Conservation (phyloP, 2,329 filamentous ascomycete species). For the Penicillium sp. region DNA sequence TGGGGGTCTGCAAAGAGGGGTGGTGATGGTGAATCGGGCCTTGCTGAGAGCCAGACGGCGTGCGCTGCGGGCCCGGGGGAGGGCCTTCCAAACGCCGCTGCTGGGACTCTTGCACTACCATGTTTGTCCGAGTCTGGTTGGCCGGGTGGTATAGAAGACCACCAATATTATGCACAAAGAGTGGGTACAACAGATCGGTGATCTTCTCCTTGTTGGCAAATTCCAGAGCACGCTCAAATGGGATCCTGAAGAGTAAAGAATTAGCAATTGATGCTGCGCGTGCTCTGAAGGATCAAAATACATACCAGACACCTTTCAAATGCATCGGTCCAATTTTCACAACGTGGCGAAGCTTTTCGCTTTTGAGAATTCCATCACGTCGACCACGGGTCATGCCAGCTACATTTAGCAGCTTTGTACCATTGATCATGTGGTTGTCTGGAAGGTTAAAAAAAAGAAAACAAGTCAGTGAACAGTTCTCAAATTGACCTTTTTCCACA, state of each 20-base stretch:
- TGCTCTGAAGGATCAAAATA: slow-evolving; percentile 12
- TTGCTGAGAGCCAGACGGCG: slow-evolving; percentile 57
- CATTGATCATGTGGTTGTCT: slow-evolving; percentile 99
- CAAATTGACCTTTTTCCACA: background rate
- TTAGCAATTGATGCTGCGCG: background rate
- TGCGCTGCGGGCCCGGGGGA: slow-evolving; percentile 42
- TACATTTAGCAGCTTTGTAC: slow-evolving; percentile 91
- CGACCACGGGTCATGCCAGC: slow-evolving; percentile 95
- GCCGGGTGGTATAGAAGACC: slow-evolving; percentile 80
- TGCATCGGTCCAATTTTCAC: slow-evolving; percentile 99
- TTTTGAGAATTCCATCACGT: slow-evolving; percentile 92
- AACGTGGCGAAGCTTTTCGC: slow-evolving; percentile 90
- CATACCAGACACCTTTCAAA: slow-evolving; percentile 91
- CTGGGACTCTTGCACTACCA: slow-evolving; percentile 76
- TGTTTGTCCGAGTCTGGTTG: slow-evolving; percentile 71
- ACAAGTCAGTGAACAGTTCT: background rate
- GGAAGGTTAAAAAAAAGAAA: background rate
- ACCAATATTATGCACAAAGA: slow-evolving; percentile 96
- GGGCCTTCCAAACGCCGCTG: slow-evolving; percentile 60
- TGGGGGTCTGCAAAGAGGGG: slow-evolving; percentile 56
- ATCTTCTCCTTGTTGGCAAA: slow-evolving; percentile 99
- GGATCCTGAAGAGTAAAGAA: slow-evolving; percentile 59
- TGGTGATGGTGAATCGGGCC: slow-evolving; percentile 55
- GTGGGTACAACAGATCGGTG: slow-evolving; percentile 82
- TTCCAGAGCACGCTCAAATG: slow-evolving; percentile 91